A percentile compares a stretch with the other conserved stretches of the same genome.
phyloP scores from a whole-genome alignment of 202 grass and related monocot genomes.

The Bolboschoenoplectus hybrid region DNA sequence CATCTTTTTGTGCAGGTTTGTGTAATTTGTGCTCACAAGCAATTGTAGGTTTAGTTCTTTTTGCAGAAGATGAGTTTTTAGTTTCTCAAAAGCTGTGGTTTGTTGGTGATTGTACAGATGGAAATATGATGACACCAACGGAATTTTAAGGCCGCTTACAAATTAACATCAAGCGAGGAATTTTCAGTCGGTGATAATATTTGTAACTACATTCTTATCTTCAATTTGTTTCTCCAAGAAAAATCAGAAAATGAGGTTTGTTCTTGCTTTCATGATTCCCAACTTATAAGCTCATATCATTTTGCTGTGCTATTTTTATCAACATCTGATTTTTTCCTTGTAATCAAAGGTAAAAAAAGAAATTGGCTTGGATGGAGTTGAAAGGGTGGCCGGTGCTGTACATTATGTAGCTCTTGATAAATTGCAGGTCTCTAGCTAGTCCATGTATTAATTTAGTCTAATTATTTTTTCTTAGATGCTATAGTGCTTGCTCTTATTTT shows the following conservation, averaged over 20 bases:
- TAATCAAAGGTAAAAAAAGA: slow-evolving; percentile 3
- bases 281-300: not conserved
- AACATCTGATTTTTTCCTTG: slow-evolving; percentile 15
- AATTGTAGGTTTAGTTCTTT: slow-evolving; percentile 12
- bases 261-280: slow-evolving; percentile 12
- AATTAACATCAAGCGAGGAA: slow-evolving; percentile 20
- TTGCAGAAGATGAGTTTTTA: not conserved
- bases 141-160: slow-evolving; percentile 43
- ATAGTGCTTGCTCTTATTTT: slow-evolving; percentile 20
- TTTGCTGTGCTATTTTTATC: not conserved
- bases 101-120: slow-evolving; percentile 54
- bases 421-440: slow-evolving; percentile 29
- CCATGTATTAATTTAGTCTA: slow-evolving; percentile 33
- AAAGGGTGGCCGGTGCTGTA: slow-evolving; percentile 24
- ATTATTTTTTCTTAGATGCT: slow-evolving; percentile 32
- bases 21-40: slow-evolving; percentile 36
- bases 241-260: slow-evolving; percentile 35
- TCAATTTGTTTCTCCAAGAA: not conserved
- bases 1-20: slow-evolving; percentile 63
- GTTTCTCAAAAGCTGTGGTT: slow-evolving; percentile 43
- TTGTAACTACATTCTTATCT: slow-evolving; percentile 36
- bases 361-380: slow-evolving; percentile 6
- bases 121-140: slow-evolving; percentile 45
- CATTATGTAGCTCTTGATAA: slow-evolving; percentile 32
- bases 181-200: not conserved